phyloP scores from a whole-genome alignment of 1,284 basidiomycete genomes.

The Somion occarium region DNA sequence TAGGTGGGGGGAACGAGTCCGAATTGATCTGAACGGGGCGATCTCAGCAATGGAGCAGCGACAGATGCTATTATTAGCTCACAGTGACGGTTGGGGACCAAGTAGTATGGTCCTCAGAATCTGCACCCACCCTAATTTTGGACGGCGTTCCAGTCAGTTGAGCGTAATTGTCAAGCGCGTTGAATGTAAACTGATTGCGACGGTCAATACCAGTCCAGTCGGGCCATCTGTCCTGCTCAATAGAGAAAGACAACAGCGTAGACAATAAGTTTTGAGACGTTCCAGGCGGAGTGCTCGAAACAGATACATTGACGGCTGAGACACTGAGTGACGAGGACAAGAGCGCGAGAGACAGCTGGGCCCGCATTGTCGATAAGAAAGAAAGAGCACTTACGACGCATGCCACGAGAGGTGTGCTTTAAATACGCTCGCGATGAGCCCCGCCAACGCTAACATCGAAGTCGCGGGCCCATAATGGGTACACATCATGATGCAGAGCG shows the following conservation, averaged over 20 bases:
- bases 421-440: neutral
- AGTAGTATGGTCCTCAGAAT: slow-evolving; percentile 59
- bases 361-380: neutral
- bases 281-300: slow-evolving; percentile 20
- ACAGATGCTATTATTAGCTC: slow-evolving; percentile 5
- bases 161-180: slow-evolving; percentile 50
- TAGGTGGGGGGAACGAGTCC: slow-evolving; percentile 44
- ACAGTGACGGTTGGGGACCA: slow-evolving; percentile 43
- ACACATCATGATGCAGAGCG: neutral
- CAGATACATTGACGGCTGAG: slow-evolving; percentile 18
- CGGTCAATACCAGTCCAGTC: slow-evolving; percentile 53
- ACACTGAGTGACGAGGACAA: neutral
- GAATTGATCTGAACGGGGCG: slow-evolving; percentile 30
- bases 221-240: slow-evolving; percentile 64
- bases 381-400: too few species aligned
- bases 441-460: neutral
- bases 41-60: neutral
- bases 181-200: slow-evolving; percentile 52
- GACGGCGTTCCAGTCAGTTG: slow-evolving; percentile 50
- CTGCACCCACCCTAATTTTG: slow-evolving; percentile 56
- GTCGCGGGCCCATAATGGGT: neutral
- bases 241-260: slow-evolving; percentile 56
- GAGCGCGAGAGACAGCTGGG: neutral
- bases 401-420: neutral
- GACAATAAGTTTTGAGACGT: slow-evolving; percentile 19